A percentile compares a stretch with the other conserved stretches of the same genome.
Evolutionary conservation across 2,329 filamentous ascomycete species (phyloP).

Genomic region (Stenocarpella maydis): DNA sequence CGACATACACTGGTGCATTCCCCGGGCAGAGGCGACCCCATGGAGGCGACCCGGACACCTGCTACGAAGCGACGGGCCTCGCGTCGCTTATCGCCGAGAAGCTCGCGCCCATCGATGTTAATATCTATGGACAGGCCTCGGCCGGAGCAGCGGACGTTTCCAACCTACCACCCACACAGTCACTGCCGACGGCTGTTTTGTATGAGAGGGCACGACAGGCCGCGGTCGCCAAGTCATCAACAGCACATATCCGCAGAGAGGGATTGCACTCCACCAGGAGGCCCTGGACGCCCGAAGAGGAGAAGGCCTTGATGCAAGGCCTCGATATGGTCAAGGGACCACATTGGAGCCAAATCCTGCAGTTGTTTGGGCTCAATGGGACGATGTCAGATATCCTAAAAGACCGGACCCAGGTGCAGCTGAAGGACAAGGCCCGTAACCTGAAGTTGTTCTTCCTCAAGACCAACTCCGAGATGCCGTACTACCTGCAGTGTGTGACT

Average conservation of each 20-base stretch:
- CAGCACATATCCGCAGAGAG: constrained; percentile 60
- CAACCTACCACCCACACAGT: constrained; percentile 63
- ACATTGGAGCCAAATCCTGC: constrained; percentile 92
- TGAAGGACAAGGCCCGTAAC: constrained; percentile 92
- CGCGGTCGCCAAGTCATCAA: constrained; percentile 63
- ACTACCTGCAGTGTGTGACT: constrained; percentile 86
- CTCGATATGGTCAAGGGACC: constrained; percentile 89
- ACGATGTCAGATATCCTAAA: constrained; percentile 84
- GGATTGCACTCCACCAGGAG: constrained; percentile 71
- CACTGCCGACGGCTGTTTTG: constrained; percentile 60
- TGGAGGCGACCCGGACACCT: constrained; percentile 19
- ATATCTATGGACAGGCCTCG: constrained; percentile 26
- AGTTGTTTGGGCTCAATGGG: constrained; percentile 81
- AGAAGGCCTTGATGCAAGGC: constrained; percentile 88
- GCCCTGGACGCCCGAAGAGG: constrained; percentile 89
- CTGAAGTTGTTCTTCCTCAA: constrained; percentile 92
- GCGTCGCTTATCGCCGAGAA: constrained; percentile 42
- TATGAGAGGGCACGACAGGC: constrained; percentile 68
- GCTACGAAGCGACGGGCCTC: constrained; percentile 39
- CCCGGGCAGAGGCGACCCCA: constrained; percentile 31
- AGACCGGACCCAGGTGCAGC: constrained; percentile 87
- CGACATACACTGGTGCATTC: constrained; percentile 32
- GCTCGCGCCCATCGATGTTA: constrained; percentile 32
- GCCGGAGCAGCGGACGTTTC: constrained; percentile 44
- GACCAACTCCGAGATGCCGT: constrained; percentile 88